phyloP scores from a whole-genome alignment of 139 green algal species.

The Chlorella sp. region DNA sequence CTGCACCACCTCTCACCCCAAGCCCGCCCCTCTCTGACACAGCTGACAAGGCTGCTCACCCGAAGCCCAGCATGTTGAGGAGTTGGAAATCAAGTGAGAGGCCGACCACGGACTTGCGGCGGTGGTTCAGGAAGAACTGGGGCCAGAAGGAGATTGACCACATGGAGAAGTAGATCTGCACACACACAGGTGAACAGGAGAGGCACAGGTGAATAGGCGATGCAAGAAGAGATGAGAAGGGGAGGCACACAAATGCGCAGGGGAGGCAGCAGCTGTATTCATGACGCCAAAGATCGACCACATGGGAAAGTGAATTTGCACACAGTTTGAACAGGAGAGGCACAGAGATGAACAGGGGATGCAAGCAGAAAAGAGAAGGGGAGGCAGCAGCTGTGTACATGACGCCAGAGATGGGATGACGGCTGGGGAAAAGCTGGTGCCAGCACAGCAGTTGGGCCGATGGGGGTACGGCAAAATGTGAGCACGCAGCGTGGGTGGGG shows the following conservation, averaged over 20 bases:
- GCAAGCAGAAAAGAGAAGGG: not conserved
- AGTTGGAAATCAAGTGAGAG: slow-evolving; percentile 70
- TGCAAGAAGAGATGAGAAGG: not conserved
- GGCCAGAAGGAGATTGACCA: slow-evolving; percentile 74
- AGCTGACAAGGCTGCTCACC: not conserved
- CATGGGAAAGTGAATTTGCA: slow-evolving; percentile 55
- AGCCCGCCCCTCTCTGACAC: not conserved
- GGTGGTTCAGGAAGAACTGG: slow-evolving; percentile 65
- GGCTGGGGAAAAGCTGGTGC: not conserved
- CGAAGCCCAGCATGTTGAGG: slow-evolving; percentile 69
- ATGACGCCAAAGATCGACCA: slow-evolving; percentile 39
- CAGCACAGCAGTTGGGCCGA: not conserved
- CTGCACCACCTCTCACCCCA: not conserved
- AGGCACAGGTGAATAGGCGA: not conserved
- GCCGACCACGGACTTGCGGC: slow-evolving; percentile 58
- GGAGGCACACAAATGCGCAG: no score
- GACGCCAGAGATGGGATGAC: not conserved
- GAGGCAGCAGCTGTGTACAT: not conserved
- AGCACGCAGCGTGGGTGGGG: no score
- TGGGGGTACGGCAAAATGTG: no score
- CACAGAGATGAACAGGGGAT: not conserved
- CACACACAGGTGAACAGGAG: not conserved
- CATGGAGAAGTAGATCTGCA: slow-evolving; percentile 56
- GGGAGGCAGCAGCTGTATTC: no score
- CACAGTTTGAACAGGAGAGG: not conserved